Evolutionary conservation across 768 basidiomycete species (phyloP), one percentile per base, ranked within the genome.

Genomic region (Trametes meyenii): DNA sequence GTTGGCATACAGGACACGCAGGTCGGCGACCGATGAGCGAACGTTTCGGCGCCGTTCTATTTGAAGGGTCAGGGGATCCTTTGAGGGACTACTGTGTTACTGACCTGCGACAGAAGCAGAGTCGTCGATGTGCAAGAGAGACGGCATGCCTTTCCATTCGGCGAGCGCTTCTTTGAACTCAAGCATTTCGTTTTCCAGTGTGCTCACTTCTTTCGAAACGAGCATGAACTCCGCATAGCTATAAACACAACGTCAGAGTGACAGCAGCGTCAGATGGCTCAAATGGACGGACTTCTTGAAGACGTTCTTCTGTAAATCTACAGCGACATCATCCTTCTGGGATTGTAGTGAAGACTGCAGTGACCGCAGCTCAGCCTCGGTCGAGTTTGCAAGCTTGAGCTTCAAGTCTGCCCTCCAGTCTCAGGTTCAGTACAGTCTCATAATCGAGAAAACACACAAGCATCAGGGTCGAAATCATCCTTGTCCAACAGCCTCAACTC

Each of bases 221-320:
- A 90, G 81, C 26, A 99, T 92, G 71, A 98, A 98, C 72, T 98
- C 94, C 48, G 95, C 92, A 71, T 98, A 98, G 76, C 96, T 98
- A 14, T 1, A 10, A 5, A 12, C 1, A 1, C 21, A 8, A 21
- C 1, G 50, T 55, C 23, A 61, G 53, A 17, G 16, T 11, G 21
- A 44, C 29, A 33, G 21, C 55, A 50, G 26, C 13, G 45, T 11
- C 45, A n/a, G 49, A 49, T 6, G n/a, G 51, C 51, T 21, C 10
- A 24, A 6, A 12, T 17, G 35, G 16, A 60, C 82, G 40, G 66
- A 90, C 94, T 97, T 94, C 78, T 96, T 92, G 81, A 97, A 97
- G 0, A 98, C 96, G 69, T 89, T 97, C 63, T 84, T 84, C 76
- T 97, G 94, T 38, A 99, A 75, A 63, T 96, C 92, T 6, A 84